A percentile compares a stretch with the other conserved stretches of the same genome.
Evolutionary conservation across 352 stramenopile species (phyloP).

Genomic region (Aphanomyces cochlioides): DNA sequence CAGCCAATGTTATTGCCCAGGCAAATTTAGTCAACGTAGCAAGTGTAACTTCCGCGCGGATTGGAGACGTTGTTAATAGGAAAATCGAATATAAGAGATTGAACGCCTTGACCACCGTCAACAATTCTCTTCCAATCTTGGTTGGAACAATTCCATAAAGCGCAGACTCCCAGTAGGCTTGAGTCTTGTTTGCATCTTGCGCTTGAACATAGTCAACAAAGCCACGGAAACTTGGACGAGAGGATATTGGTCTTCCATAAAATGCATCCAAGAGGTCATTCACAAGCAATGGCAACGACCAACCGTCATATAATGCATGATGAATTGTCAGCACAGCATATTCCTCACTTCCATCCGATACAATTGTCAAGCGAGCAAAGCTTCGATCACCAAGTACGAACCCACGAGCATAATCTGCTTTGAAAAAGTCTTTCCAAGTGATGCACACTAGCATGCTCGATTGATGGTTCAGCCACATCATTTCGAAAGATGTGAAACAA

Average conservation of each 20-base stretch:
- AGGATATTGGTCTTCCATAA: background rate
- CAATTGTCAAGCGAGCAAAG: background rate
- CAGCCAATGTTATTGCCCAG: background rate
- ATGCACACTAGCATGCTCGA: background rate
- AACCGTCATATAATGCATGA: background rate
- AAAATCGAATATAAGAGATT: too few species aligned
- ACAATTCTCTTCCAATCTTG: too few species aligned
- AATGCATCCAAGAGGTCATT: background rate
- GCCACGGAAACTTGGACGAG: background rate
- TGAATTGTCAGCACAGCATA: background rate
- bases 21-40: too few species aligned
- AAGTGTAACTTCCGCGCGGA: too few species aligned
- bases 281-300: background rate
- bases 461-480: background rate
- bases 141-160: too few species aligned
- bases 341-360: background rate
- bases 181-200: background rate
- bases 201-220: slow-evolving; percentile 7
- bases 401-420: background rate
- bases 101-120: too few species aligned
- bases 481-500: background rate
- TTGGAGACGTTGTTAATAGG: too few species aligned
- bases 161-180: background rate
- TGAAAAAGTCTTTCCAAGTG: background rate
- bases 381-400: background rate